Evolutionary conservation across 2,329 filamentous ascomycete genomes (phyloP).

Genomic region (Coniella lustricola): DNA sequence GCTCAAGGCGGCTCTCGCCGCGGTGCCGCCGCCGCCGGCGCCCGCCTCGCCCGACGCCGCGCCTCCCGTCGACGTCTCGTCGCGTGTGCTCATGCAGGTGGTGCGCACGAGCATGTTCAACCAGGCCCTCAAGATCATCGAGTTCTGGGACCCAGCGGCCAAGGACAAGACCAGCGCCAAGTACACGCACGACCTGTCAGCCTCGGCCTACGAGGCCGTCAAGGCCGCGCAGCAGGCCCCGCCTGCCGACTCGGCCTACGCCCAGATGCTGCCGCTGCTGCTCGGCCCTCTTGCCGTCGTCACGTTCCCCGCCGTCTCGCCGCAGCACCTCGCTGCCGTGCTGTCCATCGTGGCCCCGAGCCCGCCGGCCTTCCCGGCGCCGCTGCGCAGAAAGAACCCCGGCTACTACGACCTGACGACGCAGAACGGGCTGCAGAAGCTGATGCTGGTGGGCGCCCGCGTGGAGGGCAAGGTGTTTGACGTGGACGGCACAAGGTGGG

Average conservation of each 20-base stretch:
- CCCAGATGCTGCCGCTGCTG: constrained; percentile 66
- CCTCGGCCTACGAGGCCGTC: constrained; percentile 43
- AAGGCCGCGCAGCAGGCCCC: constrained; percentile 27
- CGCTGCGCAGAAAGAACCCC: constrained; percentile 66
- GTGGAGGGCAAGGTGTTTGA: constrained; percentile 85
- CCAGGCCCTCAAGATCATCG: constrained; percentile 75
- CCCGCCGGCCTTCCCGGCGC: constrained; percentile 67
- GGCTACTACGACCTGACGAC: constrained; percentile 74
- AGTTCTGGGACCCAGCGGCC: constrained; percentile 60
- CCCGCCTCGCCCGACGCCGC: constrained; percentile 23
- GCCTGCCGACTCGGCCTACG: constrained; percentile 36
- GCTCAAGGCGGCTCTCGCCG: constrained; percentile 42
- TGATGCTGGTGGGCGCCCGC: constrained; percentile 78
- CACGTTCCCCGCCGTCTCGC: constrained; percentile 75
- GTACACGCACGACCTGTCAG: constrained; percentile 47
- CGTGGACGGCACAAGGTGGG: constrained; percentile 56
- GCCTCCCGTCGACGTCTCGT: constrained; percentile 40
- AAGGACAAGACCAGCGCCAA: constrained; percentile 25
- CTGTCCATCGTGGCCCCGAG: constrained; percentile 71
- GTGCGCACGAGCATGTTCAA: constrained; percentile 86
- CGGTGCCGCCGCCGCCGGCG: constrained; percentile 32
- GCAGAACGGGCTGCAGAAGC: constrained; percentile 77
- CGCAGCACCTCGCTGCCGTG: constrained; percentile 74
- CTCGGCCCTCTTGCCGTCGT: constrained; percentile 75
- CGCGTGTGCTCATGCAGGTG: constrained; percentile 68